Evolutionary conservation across 768 basidiomycete species (phyloP).

Genomic region (Russula abietina): DNA sequence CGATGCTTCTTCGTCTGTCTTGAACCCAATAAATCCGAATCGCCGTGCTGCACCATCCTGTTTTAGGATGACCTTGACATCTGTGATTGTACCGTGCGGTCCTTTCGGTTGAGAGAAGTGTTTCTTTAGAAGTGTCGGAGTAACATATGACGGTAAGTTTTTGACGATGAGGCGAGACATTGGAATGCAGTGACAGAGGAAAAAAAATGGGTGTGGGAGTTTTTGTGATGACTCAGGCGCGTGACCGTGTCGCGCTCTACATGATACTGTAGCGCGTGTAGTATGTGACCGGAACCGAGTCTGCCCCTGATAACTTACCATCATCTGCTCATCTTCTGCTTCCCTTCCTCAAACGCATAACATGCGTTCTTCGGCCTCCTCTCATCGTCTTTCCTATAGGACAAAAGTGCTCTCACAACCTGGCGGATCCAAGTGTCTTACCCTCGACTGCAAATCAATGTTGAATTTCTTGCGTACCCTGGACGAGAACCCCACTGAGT

Average conservation of each 20-base stretch:
- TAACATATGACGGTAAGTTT: slow-evolving; percentile 67
- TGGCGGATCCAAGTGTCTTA: slow-evolving; percentile 5
- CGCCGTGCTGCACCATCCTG: slow-evolving; percentile 73
- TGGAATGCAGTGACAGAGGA: background rate
- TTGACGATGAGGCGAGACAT: slow-evolving; percentile 87
- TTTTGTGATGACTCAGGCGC: slow-evolving; percentile 7
- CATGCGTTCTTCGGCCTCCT: slow-evolving; percentile 20
- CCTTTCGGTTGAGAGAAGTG: slow-evolving; percentile 57
- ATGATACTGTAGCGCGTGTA: too few species aligned
- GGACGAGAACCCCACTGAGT: slow-evolving; percentile 1
- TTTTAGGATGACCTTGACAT: slow-evolving; percentile 75
- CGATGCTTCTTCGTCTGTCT: slow-evolving; percentile 66
- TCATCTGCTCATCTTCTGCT: background rate
- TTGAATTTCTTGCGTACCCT: slow-evolving; percentile 9
- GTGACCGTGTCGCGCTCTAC: slow-evolving; percentile 11
- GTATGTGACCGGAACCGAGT: too few species aligned
- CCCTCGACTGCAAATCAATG: slow-evolving; percentile 10
- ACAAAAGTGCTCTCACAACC: slow-evolving; percentile 1
- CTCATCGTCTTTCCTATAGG: slow-evolving; percentile 15
- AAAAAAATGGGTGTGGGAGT: background rate
- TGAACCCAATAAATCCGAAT: slow-evolving; percentile 93
- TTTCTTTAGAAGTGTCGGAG: slow-evolving; percentile 54
- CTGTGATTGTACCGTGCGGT: slow-evolving; percentile 71
- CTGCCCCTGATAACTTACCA: background rate
- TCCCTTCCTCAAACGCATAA: background rate